These are phyloP conservation scores for Xylaria digitata DNA, from an alignment of 2,329 filamentous ascomycete species.

Conservation along the genomic window DNA sequence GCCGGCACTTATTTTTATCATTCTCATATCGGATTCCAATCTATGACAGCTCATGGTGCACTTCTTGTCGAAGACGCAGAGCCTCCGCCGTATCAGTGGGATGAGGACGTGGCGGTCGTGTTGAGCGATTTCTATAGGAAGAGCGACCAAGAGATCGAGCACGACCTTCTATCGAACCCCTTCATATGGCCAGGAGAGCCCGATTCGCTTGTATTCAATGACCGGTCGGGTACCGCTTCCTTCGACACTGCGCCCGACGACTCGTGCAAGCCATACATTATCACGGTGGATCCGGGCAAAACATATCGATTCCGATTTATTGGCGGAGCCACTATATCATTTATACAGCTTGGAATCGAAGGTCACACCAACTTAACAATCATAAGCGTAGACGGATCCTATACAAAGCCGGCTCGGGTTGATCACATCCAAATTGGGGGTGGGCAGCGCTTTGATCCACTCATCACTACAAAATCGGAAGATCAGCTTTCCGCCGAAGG, in stretches of 20 bases:
- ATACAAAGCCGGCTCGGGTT: constrained; percentile 60
- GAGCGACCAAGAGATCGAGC: constrained; percentile 63
- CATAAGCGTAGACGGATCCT: constrained; percentile 69
- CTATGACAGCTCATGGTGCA: constrained; percentile 66
- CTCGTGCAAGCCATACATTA: constrained; percentile 60
- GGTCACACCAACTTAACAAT: constrained; percentile 66
- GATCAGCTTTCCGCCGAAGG: constrained; percentile 55
- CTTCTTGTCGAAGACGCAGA: constrained; percentile 67
- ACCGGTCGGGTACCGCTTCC: constrained; percentile 57
- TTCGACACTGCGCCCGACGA: constrained; percentile 51
- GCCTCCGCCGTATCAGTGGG: constrained; percentile 66
- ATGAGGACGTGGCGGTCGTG: constrained; percentile 68
- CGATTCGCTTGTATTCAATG: constrained; percentile 68
- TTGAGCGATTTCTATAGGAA: constrained; percentile 69
- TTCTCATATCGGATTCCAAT: constrained; percentile 73
- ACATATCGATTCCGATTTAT: constrained; percentile 72
- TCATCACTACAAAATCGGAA: constrained; percentile 64
- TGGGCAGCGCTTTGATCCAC: constrained; percentile 70
- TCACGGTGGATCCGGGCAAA: constrained; percentile 69
- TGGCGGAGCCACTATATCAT: constrained; percentile 65
- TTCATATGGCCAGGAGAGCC: constrained; percentile 71
- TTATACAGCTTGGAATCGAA: constrained; percentile 66
- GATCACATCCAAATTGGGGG: constrained; percentile 65
- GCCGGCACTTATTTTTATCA: constrained; percentile 76
- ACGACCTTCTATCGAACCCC: constrained; percentile 59